phyloP scores from a whole-genome alignment of 805 yeast genomes.

The Starmerella bombi region DNA sequence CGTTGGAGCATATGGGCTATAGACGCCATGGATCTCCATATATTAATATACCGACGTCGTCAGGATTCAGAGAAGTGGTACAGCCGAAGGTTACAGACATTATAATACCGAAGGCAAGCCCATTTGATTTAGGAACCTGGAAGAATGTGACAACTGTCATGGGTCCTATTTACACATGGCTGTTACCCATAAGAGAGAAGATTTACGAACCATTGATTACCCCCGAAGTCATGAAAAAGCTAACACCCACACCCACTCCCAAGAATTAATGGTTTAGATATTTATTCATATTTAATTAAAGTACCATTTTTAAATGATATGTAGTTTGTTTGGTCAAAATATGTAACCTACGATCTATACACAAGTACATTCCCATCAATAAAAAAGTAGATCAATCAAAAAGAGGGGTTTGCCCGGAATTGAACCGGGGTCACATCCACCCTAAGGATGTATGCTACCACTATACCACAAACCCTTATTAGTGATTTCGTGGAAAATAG shows the following conservation, averaged over 20 bases:
- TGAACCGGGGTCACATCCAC: no score
- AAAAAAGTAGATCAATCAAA: no score
- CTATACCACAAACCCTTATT: no score
- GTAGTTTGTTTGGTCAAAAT: no score
- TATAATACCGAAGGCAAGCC: slow-evolving; percentile 19
- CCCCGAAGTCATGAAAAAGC: slow-evolving; percentile 1
- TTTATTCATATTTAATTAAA: no score
- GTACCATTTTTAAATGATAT: no score
- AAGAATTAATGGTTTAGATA: neutral
- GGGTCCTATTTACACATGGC: slow-evolving; percentile 27
- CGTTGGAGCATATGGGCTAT: slow-evolving; percentile 40
- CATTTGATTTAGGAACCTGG: slow-evolving; percentile 23
- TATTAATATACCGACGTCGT: slow-evolving; percentile 32
- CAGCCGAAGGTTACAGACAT: slow-evolving; percentile 32
- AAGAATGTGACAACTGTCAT: slow-evolving; percentile 21
- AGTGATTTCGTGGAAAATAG: no score
- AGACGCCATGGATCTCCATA: slow-evolving; percentile 20
- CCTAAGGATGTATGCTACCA: no score
- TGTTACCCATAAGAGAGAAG: slow-evolving; percentile 16
- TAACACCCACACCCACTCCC: neutral
- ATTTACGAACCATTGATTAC: slow-evolving; percentile 11
- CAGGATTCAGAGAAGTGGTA: slow-evolving; percentile 30
- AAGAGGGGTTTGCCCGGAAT: no score
- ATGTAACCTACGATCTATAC: no score
- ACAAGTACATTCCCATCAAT: no score